Percentiles rank a stretch among this genome's conserved stretches.
These are phyloP conservation scores for Trichosporon coremiiforme DNA, from an alignment of 1,284 basidiomycete genomes.

Conservation along the genomic window DNA sequence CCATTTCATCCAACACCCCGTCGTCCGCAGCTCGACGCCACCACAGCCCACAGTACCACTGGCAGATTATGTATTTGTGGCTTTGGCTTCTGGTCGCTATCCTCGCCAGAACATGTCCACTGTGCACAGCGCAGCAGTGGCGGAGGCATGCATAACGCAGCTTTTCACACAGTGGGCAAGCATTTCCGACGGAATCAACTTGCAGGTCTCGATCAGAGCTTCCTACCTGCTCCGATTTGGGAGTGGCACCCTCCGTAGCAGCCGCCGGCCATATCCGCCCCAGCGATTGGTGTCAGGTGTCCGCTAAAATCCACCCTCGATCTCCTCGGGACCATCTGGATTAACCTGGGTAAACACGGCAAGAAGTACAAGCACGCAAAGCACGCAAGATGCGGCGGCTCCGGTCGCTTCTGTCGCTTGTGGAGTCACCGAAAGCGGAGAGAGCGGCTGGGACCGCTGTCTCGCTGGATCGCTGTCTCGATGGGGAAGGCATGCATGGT, in stretches of 20 bases:
- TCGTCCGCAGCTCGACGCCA: no score
- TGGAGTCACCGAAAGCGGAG: background rate
- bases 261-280: background rate
- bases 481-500: background rate
- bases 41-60: no score
- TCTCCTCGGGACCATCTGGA: background rate
- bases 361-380: no score
- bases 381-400: background rate
- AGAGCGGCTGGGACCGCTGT: background rate
- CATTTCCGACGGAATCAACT: background rate
- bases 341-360: no score
- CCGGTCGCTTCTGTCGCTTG: background rate
- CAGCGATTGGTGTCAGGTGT: background rate
- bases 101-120: background rate
- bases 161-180: no score
- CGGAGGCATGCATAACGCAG: constrained; percentile 2
- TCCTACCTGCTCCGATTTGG: background rate
- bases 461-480: no score
- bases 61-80: no score
- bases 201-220: background rate
- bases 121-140: background rate
- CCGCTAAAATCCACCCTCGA: no score
- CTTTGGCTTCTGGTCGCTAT: background rate
- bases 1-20: background rate
- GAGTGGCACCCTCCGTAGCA: background rate